phyloP scores from a whole-genome alignment of 2,329 filamentous ascomycete genomes.

The Alternaria metachromatica region DNA sequence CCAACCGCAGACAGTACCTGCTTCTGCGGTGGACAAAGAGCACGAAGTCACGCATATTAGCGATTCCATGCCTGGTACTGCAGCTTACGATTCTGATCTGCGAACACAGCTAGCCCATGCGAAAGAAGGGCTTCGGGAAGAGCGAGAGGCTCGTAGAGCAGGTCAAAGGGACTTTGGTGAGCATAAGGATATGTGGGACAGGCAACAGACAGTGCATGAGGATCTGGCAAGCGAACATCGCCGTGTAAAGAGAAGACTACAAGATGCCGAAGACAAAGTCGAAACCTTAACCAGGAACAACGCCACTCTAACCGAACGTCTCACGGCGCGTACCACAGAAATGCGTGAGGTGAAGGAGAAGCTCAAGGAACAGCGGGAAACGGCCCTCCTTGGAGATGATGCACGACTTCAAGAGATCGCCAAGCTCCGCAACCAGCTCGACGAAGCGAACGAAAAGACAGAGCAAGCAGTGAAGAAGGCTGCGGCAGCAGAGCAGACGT shows the following conservation, averaged over 20 bases:
- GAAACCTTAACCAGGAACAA: slow-evolving; percentile 21
- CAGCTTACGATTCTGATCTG: slow-evolving; percentile 15
- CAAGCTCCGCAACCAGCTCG: slow-evolving; percentile 30
- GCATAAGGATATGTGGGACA: slow-evolving; percentile 25
- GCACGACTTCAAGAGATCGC: slow-evolving; percentile 32
- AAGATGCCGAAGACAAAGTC: slow-evolving; percentile 21
- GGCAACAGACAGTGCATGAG: slow-evolving; percentile 38
- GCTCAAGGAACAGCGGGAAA: slow-evolving; percentile 26
- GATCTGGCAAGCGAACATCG: slow-evolving; percentile 28
- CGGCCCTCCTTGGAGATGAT: slow-evolving; percentile 29
- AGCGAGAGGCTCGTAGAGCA: slow-evolving; percentile 17
- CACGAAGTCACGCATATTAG: slow-evolving; percentile 50
- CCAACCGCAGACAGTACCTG: slow-evolving; percentile 23
- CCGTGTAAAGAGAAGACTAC: slow-evolving; percentile 22
- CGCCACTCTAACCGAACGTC: slow-evolving; percentile 26
- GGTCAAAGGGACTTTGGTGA: slow-evolving; percentile 22
- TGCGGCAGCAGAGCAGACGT: slow-evolving; percentile 50
- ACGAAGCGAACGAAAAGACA: slow-evolving; percentile 21
- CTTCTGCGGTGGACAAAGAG: slow-evolving; percentile 12
- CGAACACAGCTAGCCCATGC: slow-evolving; percentile 11
- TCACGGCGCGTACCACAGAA: slow-evolving; percentile 22
- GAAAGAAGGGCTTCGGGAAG: slow-evolving; percentile 9
- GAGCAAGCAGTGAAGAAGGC: slow-evolving; percentile 41
- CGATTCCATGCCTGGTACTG: slow-evolving; percentile 49
- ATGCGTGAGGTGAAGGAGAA: slow-evolving; percentile 14